phyloP scores from a whole-genome alignment of 306 rosid species.

The Prosopis cineraria region DNA sequence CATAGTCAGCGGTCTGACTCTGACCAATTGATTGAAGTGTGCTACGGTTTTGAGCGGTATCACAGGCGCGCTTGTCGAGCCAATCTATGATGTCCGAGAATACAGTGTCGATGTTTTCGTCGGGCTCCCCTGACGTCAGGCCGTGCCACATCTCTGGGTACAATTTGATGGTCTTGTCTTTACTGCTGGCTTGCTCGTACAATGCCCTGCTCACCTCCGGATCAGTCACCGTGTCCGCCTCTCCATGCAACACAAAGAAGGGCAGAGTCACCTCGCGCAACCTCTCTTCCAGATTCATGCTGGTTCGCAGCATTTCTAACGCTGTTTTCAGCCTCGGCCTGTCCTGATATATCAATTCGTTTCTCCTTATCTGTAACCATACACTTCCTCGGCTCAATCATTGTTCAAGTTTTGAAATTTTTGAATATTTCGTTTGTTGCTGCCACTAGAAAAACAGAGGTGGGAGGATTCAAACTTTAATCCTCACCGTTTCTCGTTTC shows the following conservation, averaged over 20 bases:
- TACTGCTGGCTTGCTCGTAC: constrained; percentile 64
- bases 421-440: neutral
- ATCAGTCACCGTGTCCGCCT: constrained; percentile 86
- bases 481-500: constrained; percentile 67
- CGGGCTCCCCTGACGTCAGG: constrained; percentile 77
- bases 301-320: constrained; percentile 76
- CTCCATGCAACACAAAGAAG: constrained; percentile 86
- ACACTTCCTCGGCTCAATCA: neutral
- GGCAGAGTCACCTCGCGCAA: constrained; percentile 76
- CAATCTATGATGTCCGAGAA: constrained; percentile 70
- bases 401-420: neutral
- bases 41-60: constrained; percentile 5
- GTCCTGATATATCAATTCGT: constrained; percentile 81
- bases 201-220: constrained; percentile 79
- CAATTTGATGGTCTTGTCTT: constrained; percentile 76
- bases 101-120: constrained; percentile 64
- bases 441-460: neutral
- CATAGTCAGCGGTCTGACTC: neutral
- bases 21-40: constrained; percentile 7
- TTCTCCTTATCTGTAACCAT: constrained; percentile 65
- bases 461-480: neutral
- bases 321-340: constrained; percentile 88
- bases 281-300: constrained; percentile 59
- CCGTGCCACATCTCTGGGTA: constrained; percentile 95
- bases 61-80: constrained; percentile 51